These are phyloP conservation scores for Cucurbita argyrosperma DNA, from an alignment of 306 rosid species.

Conservation along the genomic window DNA sequence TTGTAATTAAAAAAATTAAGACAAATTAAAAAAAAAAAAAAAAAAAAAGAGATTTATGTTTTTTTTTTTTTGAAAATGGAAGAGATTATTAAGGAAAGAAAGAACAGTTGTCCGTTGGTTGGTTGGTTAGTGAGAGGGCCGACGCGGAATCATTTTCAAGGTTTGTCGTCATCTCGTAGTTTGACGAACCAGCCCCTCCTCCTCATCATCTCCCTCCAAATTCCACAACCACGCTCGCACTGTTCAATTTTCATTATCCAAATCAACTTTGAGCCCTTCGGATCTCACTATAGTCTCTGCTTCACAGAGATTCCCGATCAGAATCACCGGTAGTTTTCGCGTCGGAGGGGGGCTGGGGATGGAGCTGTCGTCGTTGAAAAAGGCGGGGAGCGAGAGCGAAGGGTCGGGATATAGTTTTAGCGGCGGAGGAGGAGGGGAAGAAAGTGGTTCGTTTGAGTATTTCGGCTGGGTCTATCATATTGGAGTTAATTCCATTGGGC, in stretches of 20 bases:
- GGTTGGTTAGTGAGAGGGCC: not conserved
- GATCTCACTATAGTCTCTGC: not conserved
- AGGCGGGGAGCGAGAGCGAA: constrained; percentile 22
- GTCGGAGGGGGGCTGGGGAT: not conserved
- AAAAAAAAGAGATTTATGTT: too few species aligned
- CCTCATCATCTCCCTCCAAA: not conserved
- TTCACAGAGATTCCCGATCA: not conserved
- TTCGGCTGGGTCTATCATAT: constrained; percentile 87
- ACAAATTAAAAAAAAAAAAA: too few species aligned
- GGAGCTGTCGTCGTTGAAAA: not conserved
- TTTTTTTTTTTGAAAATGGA: too few species aligned
- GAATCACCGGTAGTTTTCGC: not conserved
- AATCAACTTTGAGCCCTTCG: not conserved
- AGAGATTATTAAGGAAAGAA: not conserved
- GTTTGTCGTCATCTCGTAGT: not conserved
- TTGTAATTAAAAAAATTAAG: too few species aligned
- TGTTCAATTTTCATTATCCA: not conserved
- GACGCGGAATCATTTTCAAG: not conserved
- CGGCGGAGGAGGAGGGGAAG: constrained; percentile 18
- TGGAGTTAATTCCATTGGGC: constrained; percentile 72
- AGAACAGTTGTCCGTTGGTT: not conserved
- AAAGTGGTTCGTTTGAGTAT: constrained; percentile 34
- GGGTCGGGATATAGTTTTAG: constrained; percentile 6
- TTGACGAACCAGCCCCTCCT: not conserved
- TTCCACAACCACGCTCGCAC: not conserved